These are phyloP conservation scores for Saccharomycopsis fermentans DNA, from an alignment of 805 yeast species.

Conservation along the genomic window DNA sequence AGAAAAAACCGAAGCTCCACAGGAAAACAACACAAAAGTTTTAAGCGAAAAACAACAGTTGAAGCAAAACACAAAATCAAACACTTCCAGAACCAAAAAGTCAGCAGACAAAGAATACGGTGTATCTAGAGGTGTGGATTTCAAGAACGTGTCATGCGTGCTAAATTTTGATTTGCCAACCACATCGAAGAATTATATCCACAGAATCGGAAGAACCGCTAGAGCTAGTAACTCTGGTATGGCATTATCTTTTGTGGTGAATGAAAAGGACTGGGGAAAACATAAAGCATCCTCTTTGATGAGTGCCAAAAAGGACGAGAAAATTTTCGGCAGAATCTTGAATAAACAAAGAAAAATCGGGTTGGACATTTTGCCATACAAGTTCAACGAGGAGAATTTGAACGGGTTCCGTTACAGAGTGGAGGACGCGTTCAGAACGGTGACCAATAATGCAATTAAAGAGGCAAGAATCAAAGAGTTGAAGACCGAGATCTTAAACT, in stretches of 20 bases:
- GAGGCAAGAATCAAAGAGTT: conserved; percentile 90
- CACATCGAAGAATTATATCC: conserved; percentile 80
- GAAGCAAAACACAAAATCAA: conserved; percentile 16
- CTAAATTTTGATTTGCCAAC: conserved; percentile 90
- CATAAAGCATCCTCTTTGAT: conserved; percentile 70
- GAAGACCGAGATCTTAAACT: conserved; percentile 74
- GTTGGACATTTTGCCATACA: conserved; percentile 72
- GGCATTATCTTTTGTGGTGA: conserved; percentile 86
- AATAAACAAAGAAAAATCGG: conserved; percentile 69
- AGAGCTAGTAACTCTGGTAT: conserved; percentile 95
- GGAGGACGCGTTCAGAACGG: conserved; percentile 95
- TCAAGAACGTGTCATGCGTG: conserved; percentile 92
- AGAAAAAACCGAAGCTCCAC: conserved; percentile 14
- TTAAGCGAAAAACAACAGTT: conserved; percentile 14
- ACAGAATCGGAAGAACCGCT: conserved; percentile 94
- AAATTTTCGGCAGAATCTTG: conserved; percentile 64
- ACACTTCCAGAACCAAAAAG: conserved; percentile 21
- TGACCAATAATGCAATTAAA: conserved; percentile 78
- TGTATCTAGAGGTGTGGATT: conserved; percentile 94
- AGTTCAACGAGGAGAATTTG: conserved; percentile 83
- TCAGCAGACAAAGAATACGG: conserved; percentile 71
- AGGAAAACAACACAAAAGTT: conserved; percentile 8
- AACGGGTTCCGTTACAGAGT: conserved; percentile 94
- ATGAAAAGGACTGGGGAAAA: conserved; percentile 73
- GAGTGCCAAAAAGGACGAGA: conserved; percentile 76